Evolutionary conservation across 169 alveolate species (phyloP).

Genomic region (Plasmodium gonderi): DNA sequence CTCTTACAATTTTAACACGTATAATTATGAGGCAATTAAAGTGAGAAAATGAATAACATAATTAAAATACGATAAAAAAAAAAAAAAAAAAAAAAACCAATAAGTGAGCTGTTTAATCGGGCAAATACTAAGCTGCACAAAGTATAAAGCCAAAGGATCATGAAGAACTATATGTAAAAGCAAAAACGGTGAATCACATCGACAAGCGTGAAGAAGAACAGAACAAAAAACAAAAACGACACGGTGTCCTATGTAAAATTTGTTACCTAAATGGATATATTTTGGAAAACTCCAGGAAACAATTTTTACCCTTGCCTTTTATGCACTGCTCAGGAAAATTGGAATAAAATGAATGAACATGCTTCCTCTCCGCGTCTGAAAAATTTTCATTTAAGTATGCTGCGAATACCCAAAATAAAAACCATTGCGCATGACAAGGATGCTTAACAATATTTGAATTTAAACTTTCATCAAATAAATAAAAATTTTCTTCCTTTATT

Average conservation of each 20-base stretch:
- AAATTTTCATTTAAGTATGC: constrained; percentile 67
- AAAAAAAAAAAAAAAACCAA: background rate
- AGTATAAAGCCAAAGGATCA: background rate
- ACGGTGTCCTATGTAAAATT: background rate
- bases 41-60: background rate
- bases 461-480: constrained; percentile 71
- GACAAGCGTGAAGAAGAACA: too few relatives aligned
- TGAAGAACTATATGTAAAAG: too few relatives aligned
- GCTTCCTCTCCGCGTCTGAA: constrained; percentile 47
- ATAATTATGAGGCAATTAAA: background rate
- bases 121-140: background rate
- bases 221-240: background rate
- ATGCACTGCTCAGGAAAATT: constrained; percentile 75
- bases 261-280: constrained; percentile 62
- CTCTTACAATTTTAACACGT: constrained; percentile 19
- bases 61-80: too few relatives aligned
- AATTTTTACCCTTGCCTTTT: constrained; percentile 68
- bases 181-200: too few relatives aligned
- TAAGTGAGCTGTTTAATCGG: background rate
- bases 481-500: constrained; percentile 72
- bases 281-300: constrained; percentile 50
- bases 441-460: constrained; percentile 71
- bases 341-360: constrained; percentile 68
- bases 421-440: constrained; percentile 75
- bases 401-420: constrained; percentile 74